phyloP scores from a whole-genome alignment of 441 rosid species.

The Melastoma candidum region DNA sequence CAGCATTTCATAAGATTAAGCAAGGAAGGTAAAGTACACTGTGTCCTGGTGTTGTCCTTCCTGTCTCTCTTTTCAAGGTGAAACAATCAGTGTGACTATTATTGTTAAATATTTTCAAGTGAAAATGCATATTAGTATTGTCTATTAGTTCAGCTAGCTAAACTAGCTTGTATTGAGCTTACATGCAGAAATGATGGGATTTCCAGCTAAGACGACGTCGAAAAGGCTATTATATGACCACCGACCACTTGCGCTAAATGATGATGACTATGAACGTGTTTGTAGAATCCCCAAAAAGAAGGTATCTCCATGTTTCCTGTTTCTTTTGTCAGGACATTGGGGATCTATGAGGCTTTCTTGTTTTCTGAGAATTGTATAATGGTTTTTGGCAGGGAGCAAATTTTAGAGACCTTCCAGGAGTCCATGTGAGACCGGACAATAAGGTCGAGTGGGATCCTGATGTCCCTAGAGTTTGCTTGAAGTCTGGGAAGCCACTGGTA shows the following conservation, averaged over 20 bases:
- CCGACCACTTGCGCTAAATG: conserved; percentile 38
- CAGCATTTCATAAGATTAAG: conserved; percentile 43
- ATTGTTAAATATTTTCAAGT: no score
- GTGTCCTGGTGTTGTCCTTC: background rate
- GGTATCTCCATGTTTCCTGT: conserved; percentile 21
- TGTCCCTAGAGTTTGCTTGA: conserved; percentile 27
- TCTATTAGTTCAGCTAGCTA: no score
- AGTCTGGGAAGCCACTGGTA: conserved; percentile 57
- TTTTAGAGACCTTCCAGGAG: conserved; percentile 74
- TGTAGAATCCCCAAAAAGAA: conserved; percentile 58
- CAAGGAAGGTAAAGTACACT: conserved; percentile 33
- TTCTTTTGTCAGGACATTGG: no score
- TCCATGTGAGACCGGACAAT: conserved; percentile 35
- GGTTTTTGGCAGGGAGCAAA: conserved; percentile 41
- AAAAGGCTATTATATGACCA: conserved; percentile 41
- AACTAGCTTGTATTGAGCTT: no score
- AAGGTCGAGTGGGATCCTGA: conserved; percentile 50
- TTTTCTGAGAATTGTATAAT: background rate
- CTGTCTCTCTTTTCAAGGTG: background rate
- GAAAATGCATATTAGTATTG: no score
- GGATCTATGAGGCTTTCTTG: background rate
- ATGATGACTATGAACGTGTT: conserved; percentile 46
- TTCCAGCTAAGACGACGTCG: background rate
- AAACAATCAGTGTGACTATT: no score
- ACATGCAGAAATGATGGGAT: conserved; percentile 27